Conservation (phyloP, 495 filamentous ascomycete genomes). For the Penicillium longicatenatum region DNA sequence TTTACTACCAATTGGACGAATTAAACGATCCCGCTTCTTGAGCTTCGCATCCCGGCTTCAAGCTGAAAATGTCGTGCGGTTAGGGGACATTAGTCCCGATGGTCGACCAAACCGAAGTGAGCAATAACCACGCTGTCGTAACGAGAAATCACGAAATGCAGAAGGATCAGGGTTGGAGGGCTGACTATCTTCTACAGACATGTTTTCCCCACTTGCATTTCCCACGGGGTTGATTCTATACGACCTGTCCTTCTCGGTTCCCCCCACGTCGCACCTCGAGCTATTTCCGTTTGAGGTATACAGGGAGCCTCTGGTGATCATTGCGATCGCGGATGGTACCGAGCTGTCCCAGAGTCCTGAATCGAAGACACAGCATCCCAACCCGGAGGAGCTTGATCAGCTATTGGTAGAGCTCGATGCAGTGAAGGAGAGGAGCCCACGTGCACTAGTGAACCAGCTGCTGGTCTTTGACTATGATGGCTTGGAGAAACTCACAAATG, state of each 20-base stretch:
- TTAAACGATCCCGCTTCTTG: slow-evolving; percentile 78
- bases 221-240: slow-evolving; percentile 88
- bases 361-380: slow-evolving; percentile 27
- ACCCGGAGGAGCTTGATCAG: slow-evolving; percentile 56
- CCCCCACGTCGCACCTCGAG: slow-evolving; percentile 73
- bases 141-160: not conserved
- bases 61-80: slow-evolving; percentile 77
- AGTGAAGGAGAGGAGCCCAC: slow-evolving; percentile 64
- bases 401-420: slow-evolving; percentile 65
- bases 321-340: slow-evolving; percentile 75
- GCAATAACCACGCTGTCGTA: slow-evolving; percentile 23
- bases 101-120: slow-evolving; percentile 83
- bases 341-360: slow-evolving; percentile 52
- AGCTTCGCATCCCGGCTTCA: slow-evolving; percentile 77
- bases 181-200: slow-evolving; percentile 60
- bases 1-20: slow-evolving; percentile 80
- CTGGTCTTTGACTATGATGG: slow-evolving; percentile 73
- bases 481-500: slow-evolving; percentile 42
- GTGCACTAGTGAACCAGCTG: slow-evolving; percentile 74
- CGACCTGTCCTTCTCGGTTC: slow-evolving; percentile 78
- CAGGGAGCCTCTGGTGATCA: slow-evolving; percentile 74
- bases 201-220: slow-evolving; percentile 94
- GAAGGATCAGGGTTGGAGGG: not conserved
- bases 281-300: slow-evolving; percentile 84
- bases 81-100: slow-evolving; percentile 92